Conservation (phyloP, 306 rosid species). For the Cucumis cinereus region DNA sequence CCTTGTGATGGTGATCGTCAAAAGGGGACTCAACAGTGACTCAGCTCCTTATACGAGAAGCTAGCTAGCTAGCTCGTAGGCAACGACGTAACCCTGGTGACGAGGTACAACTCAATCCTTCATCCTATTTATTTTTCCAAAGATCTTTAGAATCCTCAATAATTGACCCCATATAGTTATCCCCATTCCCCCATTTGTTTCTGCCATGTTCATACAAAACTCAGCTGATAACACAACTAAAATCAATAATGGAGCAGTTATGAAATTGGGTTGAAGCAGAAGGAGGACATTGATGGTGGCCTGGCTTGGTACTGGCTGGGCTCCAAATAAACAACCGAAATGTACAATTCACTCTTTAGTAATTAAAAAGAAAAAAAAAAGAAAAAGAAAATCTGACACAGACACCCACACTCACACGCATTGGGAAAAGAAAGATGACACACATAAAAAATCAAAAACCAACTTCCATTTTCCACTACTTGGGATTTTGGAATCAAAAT, state of each 20-base stretch:
- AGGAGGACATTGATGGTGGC: background rate
- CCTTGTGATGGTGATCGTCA: background rate
- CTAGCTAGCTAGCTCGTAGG: background rate
- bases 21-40: background rate
- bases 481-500: background rate
- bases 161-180: background rate
- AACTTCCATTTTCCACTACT: conserved; percentile 1
- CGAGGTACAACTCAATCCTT: background rate
- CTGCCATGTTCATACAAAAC: background rate
- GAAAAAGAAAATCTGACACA: background rate
- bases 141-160: background rate
- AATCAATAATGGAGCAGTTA: background rate
- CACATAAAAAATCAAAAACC: background rate
- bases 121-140: background rate
- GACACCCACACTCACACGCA: background rate
- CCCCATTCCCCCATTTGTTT: background rate
- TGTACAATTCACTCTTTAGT: background rate
- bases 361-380: background rate
- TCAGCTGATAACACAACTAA: background rate
- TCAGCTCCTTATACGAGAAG: background rate
- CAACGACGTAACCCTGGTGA: background rate
- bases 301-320: background rate
- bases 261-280: background rate
- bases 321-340: background rate
- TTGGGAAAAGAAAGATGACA: background rate